Conservation (phyloP, 345 rosid species). For the Boechera divaricarpa region DNA sequence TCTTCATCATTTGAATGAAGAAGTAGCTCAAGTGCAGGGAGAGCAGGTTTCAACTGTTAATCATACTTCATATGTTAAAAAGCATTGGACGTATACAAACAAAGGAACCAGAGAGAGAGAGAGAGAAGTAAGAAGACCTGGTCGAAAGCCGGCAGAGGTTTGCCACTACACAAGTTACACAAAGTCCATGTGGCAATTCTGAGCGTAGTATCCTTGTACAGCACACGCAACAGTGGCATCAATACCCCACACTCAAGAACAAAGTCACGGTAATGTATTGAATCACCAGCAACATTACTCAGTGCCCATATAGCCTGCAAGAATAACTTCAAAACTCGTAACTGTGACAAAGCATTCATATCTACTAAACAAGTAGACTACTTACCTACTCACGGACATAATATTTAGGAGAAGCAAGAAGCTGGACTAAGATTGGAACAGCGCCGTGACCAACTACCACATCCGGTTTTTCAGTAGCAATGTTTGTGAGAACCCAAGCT, state of each 20-base stretch:
- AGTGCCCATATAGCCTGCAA: neutral
- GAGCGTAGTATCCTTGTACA: neutral
- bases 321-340: neutral
- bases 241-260: neutral
- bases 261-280: neutral
- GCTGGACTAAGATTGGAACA: neutral
- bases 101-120: constrained; percentile 6
- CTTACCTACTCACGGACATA: neutral
- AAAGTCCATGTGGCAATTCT: neutral
- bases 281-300: neutral
- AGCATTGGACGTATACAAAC: neutral
- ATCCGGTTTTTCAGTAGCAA: neutral
- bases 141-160: neutral
- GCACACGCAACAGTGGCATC: neutral
- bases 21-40: neutral
- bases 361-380: neutral
- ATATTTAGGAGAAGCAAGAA: neutral
- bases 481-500: neutral
- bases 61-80: neutral
- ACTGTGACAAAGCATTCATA: neutral
- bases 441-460: neutral
- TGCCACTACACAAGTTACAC: neutral
- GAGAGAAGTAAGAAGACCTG: constrained; percentile 13
- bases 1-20: neutral
- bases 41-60: neutral